Evolutionary conservation across 2,329 filamentous ascomycete species (phyloP), one percentile per base, ranked within the genome.

Genomic region (Exophiala viscosa): DNA sequence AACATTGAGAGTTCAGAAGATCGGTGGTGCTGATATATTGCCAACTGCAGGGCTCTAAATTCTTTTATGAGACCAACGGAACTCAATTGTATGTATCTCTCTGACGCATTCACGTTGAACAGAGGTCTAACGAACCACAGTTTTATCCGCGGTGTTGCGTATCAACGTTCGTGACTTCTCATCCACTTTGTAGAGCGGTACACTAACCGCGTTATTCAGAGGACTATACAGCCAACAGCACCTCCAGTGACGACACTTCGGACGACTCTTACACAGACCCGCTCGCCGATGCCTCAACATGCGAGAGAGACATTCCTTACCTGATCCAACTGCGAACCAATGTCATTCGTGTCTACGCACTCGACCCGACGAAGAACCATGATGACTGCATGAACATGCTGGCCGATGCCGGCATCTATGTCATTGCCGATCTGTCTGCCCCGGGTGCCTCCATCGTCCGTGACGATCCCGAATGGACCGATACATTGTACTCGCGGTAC

Each of bases 91-190:
- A 73, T 65, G 75, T 61, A 13, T 61, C 67, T 62, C 67, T 62
- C 38, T 57, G 41, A 33, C 5, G 35, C 6, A 34, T 2, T n/a
- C 15, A 14, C 6, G 31, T 14, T 32, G 15, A 11, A 33, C 5
- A 41, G 45, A 13, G n/a, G 36, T 44, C 31, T 51, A 28, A 36
- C 54, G 48, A 51, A 53, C 23, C 44, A 59, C 58, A 82, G 80
- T 74, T 95, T 84, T 79, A 89, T 97, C 72, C 89, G 87, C 72
- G 93, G 93, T 75, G 79, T 99, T 64, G 93, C 93, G 62, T 99
- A 99, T 76, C 93, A 99, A 78, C 84, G 55, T 57, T 14, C 34
- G 51, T 48, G 13, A 15, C 33, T 31, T 23, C 44, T 59, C 50
- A 57, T 57, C n/a, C 45, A 13, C 55, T 41, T 28, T 23, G n/a